Evolutionary conservation across 495 filamentous ascomycete species (phyloP).

Genomic region (Penicillium coprophilum): DNA sequence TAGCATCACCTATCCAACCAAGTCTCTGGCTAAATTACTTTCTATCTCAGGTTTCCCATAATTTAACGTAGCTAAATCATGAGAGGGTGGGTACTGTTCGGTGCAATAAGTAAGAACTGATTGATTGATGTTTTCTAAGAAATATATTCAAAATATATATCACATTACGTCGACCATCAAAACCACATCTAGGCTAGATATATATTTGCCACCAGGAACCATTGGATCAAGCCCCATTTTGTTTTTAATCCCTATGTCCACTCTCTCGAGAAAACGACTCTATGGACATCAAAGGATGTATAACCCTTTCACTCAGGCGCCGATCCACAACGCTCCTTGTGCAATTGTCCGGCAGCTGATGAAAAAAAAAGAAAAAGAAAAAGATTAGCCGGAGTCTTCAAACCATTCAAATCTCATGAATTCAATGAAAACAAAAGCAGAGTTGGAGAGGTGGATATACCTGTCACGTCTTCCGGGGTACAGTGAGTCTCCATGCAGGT

Average conservation of each 20-base stretch:
- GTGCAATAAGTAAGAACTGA: background rate
- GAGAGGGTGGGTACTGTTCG: background rate
- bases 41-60: background rate
- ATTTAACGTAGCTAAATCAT: background rate
- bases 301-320: background rate
- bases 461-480: conserved; percentile 14
- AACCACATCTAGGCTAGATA: background rate
- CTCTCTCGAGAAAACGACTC: background rate
- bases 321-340: conserved; percentile 18
- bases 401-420: background rate
- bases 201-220: background rate
- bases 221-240: background rate
- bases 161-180: background rate
- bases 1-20: background rate
- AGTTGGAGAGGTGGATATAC: conserved; percentile 9
- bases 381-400: background rate
- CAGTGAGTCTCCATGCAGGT: conserved; percentile 21
- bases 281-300: conserved; percentile 1
- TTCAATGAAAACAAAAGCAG: no score
- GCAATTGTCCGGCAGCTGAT: conserved; percentile 18
- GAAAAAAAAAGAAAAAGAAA: background rate
- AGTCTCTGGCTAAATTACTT: background rate
- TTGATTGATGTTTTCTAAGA: background rate
- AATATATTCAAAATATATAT: background rate
- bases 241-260: background rate